phyloP scores from a whole-genome alignment of 768 basidiomycete genomes.

The Lactifluus volemus region DNA sequence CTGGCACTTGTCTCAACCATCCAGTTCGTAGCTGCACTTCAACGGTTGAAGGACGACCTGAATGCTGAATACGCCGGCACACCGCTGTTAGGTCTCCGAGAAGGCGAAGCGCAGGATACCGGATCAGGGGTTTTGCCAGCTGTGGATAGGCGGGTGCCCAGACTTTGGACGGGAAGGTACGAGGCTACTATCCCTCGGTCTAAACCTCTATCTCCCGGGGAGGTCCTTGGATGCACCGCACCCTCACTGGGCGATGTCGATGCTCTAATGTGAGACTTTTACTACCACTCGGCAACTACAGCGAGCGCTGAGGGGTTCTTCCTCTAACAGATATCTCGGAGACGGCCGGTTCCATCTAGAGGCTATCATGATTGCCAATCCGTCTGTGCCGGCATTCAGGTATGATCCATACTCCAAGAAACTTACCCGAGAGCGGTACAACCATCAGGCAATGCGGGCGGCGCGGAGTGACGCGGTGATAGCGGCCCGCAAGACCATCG shows the following conservation, averaged over 20 bases:
- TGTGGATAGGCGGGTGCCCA: constrained; percentile 12
- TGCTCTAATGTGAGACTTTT: constrained; percentile 68
- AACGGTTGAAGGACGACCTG: constrained; percentile 76
- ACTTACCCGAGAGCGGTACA: constrained; percentile 85
- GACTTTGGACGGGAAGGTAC: constrained; percentile 55
- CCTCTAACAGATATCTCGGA: constrained; percentile 75
- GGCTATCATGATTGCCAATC: constrained; percentile 99
- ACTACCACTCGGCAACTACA: not conserved
- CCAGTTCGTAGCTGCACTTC: constrained; percentile 91
- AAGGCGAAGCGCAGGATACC: constrained; percentile 1
- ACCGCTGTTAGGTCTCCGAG: constrained; percentile 14
- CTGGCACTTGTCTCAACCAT: constrained; percentile 95
- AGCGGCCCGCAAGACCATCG: constrained; percentile 59
- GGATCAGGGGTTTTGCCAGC: constrained; percentile 13
- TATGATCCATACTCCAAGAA: constrained; percentile 99
- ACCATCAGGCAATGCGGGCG: constrained; percentile 79
- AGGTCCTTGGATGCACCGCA: constrained; percentile 95
- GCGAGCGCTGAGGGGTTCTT: constrained; percentile 8
- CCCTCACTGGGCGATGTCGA: constrained; percentile 74
- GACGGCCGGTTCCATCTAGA: constrained; percentile 98
- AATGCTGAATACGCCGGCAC: constrained; percentile 31
- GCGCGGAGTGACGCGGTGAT: constrained; percentile 69
- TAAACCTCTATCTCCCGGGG: constrained; percentile 92
- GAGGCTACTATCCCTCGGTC: constrained; percentile 72
- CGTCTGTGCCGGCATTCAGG: constrained; percentile 86